These are phyloP conservation scores for Geum urbanum DNA, from an alignment of 306 rosid species.

Conservation along the genomic window DNA sequence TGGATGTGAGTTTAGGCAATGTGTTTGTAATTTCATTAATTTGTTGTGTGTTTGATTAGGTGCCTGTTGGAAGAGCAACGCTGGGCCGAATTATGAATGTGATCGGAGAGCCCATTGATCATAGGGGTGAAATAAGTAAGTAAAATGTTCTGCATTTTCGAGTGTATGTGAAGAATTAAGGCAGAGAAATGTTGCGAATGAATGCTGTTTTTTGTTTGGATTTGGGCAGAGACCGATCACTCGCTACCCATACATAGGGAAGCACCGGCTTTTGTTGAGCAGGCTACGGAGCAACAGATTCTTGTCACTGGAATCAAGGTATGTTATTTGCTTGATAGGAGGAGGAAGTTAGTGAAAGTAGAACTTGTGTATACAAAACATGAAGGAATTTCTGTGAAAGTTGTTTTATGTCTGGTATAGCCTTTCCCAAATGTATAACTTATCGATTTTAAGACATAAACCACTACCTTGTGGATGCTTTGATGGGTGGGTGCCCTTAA, in stretches of 20 bases:
- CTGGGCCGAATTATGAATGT: no score
- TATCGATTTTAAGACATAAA: not conserved
- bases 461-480: not conserved
- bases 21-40: no score
- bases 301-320: conserved; percentile 93
- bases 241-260: conserved; percentile 80
- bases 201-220: conserved; percentile 2
- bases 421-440: no score
- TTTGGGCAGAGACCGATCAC: conserved; percentile 65
- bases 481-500: not conserved
- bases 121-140: no score
- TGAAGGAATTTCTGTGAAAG: not conserved
- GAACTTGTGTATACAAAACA: not conserved
- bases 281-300: conserved; percentile 79
- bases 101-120: no score
- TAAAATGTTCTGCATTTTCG: not conserved
- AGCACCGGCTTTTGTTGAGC: conserved; percentile 83
- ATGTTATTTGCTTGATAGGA: not conserved
- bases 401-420: no score
- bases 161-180: not conserved
- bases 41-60: no score
- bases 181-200: not conserved
- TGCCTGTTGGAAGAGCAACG: no score
- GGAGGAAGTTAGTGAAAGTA: not conserved
- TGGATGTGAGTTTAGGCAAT: no score